Evolutionary conservation across 352 stramenopile species (phyloP).

Genomic region (Globisporangium perplexum): DNA sequence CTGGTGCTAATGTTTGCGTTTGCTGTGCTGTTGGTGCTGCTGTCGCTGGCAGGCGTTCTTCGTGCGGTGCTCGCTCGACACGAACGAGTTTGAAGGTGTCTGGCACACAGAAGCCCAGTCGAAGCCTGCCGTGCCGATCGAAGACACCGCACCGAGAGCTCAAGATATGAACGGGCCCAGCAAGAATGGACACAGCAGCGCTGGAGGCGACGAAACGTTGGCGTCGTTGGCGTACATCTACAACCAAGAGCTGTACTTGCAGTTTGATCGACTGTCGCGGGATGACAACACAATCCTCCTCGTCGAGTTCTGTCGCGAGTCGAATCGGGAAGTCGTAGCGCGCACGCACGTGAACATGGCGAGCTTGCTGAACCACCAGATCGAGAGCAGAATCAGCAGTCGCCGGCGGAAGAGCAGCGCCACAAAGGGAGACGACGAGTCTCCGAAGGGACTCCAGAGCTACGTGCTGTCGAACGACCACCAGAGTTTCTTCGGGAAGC

Average conservation of each 20-base stretch:
- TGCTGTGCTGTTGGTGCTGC: not conserved
- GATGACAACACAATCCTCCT: slow-evolving; percentile 85
- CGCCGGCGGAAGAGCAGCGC: slow-evolving; percentile 13
- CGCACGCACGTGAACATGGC: slow-evolving; percentile 80
- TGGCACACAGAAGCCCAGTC: slow-evolving; percentile 84
- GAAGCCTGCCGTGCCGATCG: slow-evolving; percentile 32
- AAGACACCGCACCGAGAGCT: slow-evolving; percentile 7
- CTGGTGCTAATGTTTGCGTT: not conserved
- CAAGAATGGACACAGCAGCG: not conserved
- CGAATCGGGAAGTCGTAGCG: slow-evolving; percentile 72
- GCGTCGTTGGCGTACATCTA: slow-evolving; percentile 59
- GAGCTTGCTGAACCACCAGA: slow-evolving; percentile 58
- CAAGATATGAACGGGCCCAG: slow-evolving; percentile 1
- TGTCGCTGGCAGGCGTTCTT: slow-evolving; percentile 48
- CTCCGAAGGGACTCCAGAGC: slow-evolving; percentile 33
- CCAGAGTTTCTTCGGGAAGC: slow-evolving; percentile 81
- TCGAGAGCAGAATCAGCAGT: slow-evolving; percentile 13
- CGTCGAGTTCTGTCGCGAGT: slow-evolving; percentile 72
- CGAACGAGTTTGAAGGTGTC: slow-evolving; percentile 77
- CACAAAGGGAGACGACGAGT: slow-evolving; percentile 7
- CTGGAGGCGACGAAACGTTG: not conserved
- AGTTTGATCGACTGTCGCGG: slow-evolving; percentile 77
- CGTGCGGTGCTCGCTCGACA: slow-evolving; percentile 79
- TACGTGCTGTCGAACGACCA: slow-evolving; percentile 82
- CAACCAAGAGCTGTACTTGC: slow-evolving; percentile 74